Conservation (phyloP, 2,329 filamentous ascomycete species). For the Coniochaeta ligniaria region DNA sequence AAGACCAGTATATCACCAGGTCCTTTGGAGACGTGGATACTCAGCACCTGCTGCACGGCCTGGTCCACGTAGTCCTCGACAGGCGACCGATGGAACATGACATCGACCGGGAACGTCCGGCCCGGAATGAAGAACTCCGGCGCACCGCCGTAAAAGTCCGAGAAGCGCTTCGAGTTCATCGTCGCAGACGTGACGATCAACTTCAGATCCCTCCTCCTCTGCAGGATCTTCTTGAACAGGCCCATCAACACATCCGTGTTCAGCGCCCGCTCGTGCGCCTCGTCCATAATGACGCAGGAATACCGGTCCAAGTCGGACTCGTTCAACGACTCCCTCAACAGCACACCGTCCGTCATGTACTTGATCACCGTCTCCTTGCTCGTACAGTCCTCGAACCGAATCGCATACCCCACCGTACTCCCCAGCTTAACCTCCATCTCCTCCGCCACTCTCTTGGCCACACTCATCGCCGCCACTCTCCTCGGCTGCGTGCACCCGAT, state of each 20-base stretch:
- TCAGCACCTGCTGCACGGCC: constrained; percentile 89
- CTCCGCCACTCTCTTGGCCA: constrained; percentile 94
- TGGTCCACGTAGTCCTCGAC: constrained; percentile 98
- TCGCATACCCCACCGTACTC: constrained; percentile 86
- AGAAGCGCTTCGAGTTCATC: constrained; percentile 96
- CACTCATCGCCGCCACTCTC: constrained; percentile 97
- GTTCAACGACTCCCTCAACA: constrained; percentile 86
- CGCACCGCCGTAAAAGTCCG: constrained; percentile 90
- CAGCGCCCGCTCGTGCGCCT: constrained; percentile 91
- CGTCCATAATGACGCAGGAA: constrained; percentile 98
- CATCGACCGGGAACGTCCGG: constrained; percentile 92
- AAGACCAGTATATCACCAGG: constrained; percentile 93
- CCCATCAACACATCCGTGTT: constrained; percentile 98
- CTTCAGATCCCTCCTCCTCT: constrained; percentile 83
- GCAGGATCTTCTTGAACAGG: constrained; percentile 92
- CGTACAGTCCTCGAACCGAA: constrained; percentile 97
- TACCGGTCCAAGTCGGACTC: constrained; percentile 93
- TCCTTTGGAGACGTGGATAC: constrained; percentile 93
- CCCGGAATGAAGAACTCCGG: constrained; percentile 96
- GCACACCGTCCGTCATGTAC: constrained; percentile 97
- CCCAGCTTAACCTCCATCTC: constrained; percentile 96
- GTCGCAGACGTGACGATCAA: constrained; percentile 97
- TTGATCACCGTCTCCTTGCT: constrained; percentile 94
- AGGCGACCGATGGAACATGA: constrained; percentile 89
- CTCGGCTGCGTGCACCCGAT: constrained; percentile 96